A percentile compares a stretch with the other conserved stretches of the same genome.
These are phyloP conservation scores for Paulownia fortunei DNA, from an alignment of 257 asterid species.

Conservation along the genomic window DNA sequence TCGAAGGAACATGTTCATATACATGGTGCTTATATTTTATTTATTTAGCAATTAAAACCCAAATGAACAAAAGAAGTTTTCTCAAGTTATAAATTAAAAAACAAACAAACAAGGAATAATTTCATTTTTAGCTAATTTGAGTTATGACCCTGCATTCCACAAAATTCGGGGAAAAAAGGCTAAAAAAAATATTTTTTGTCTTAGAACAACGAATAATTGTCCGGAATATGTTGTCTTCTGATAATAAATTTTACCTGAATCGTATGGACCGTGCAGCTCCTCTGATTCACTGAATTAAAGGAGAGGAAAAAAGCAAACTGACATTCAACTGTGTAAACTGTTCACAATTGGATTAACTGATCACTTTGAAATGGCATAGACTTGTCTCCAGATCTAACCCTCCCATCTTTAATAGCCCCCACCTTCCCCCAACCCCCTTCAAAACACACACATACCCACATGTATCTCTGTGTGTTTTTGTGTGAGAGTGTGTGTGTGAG, in stretches of 20 bases:
- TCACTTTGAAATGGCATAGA: constrained; percentile 19
- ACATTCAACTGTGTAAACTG: constrained; percentile 36
- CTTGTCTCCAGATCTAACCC: constrained; percentile 29
- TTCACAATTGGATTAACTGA: constrained; percentile 20
- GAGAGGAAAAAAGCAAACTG: constrained; percentile 33
- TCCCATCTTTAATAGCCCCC: constrained; percentile 31
- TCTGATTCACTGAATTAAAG: constrained; percentile 41
- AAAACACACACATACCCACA: constrained; percentile 6
- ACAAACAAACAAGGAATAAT: neutral
- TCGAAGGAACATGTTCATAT: neutral
- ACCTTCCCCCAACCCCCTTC: constrained; percentile 20
- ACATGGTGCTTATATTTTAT: neutral
- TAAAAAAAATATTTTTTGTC: neutral
- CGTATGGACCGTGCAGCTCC: neutral
- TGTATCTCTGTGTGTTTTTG: too few relatives aligned
- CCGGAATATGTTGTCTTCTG: constrained; percentile 12
- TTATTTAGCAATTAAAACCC: neutral
- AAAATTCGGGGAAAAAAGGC: neutral
- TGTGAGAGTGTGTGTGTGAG: neutral
- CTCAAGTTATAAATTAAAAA: neutral
- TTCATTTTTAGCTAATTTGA: neutral
- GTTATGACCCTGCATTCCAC: neutral
- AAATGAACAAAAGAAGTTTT: too few relatives aligned
- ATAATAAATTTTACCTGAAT: constrained; percentile 28
- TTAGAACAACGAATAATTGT: constrained; percentile 13